Evolutionary conservation across 192 early-diverging fungal species (phyloP), one percentile per base, ranked within the genome.

Genomic region (Entomortierella parvispora): DNA sequence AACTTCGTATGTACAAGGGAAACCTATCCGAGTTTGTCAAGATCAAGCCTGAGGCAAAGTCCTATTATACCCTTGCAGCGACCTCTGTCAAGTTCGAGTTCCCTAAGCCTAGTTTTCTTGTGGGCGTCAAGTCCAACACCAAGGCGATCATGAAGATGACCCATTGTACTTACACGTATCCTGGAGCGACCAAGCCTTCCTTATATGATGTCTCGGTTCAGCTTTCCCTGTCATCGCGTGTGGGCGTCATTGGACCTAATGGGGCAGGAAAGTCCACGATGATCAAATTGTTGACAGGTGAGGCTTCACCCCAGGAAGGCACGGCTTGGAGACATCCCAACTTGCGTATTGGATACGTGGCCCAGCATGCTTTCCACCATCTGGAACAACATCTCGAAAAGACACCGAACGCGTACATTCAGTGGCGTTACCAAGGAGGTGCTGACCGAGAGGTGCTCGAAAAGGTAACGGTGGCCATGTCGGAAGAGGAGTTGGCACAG

Each of bases 341-440:
- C 79, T 81, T 94, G 15, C 90, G 93, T 86, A 87, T 94, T 69
- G 92, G 92, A 57, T 93, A 93, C 79, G 91, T 94, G 69, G 91
- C 92, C 23, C 93, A 94, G 71, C 93, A 94, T 79, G 91, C 92
- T 59, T 92, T 94, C 90, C 90, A 94, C 78, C 92, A 94, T 86
- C 80, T 94, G 58, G 91, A 94, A 59, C 88, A 91, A 56, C 93
- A 94, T 80, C 52, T 93, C 34, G 91, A 94, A 84, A 90, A 92
- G 62, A 92, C 93, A 17, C 91, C 93, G 43, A 93, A 92, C 78
- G 90, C 91, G 31, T 94, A 94, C 76, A 89, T 94, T 62, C 90
- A 90, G 48, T 94, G 93, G 93, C 89, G 93, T 81, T 94, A 90
- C 80, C 83, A 88, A 55, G 88, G 87, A 61, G 93, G 93, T 68